Evolutionary conservation across 345 rosid genomes (phyloP).

Genomic region (Populus nigra): DNA sequence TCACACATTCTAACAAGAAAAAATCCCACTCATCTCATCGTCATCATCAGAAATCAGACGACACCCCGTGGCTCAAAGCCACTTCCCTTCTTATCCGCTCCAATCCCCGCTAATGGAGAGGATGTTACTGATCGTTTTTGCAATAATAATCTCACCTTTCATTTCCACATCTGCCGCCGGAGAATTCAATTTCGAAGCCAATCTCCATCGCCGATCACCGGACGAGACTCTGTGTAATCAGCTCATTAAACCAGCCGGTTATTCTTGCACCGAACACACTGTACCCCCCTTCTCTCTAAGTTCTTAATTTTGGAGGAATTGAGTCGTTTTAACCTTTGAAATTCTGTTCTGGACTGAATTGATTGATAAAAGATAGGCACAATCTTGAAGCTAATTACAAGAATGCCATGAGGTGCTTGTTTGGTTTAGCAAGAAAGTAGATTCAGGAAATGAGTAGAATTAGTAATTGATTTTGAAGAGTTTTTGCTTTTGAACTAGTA

Average conservation of each 20-base stretch:
- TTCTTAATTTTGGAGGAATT: neutral
- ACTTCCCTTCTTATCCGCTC: neutral
- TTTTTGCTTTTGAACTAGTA: too few relatives aligned
- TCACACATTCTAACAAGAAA: neutral
- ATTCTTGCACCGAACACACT: conserved; percentile 71
- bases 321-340: neutral
- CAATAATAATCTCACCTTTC: conserved; percentile 8
- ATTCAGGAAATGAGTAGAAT: too few relatives aligned
- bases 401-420: too few relatives aligned
- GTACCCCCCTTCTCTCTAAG: conserved; percentile 28
- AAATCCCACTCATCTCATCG: neutral
- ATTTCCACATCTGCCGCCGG: conserved; percentile 11
- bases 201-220: conserved; percentile 30
- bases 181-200: conserved; percentile 3
- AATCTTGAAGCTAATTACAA: too few relatives aligned
- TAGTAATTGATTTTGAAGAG: too few relatives aligned
- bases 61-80: neutral
- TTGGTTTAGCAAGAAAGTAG: too few relatives aligned
- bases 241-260: conserved; percentile 64
- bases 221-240: conserved; percentile 53
- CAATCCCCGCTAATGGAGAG: neutral
- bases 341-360: neutral
- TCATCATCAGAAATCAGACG: too few relatives aligned
- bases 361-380: too few relatives aligned
- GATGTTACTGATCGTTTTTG: neutral